phyloP scores from a whole-genome alignment of 225 moss, liverwort and hornwort genomes.

The Antitrichia curtipendula region DNA sequence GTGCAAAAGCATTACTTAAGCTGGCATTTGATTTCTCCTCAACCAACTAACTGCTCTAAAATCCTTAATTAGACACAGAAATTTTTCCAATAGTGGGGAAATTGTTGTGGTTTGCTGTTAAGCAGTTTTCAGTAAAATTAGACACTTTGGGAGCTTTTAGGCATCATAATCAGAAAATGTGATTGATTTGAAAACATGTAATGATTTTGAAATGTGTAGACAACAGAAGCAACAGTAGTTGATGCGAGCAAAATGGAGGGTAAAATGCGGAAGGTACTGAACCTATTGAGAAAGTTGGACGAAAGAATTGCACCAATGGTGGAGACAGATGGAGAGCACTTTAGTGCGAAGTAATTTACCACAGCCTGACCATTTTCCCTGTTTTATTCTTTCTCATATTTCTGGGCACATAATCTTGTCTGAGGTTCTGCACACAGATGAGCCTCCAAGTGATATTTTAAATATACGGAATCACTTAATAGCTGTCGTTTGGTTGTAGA shows the following conservation, averaged over 20 bases:
- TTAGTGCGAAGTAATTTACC: conserved; percentile 31
- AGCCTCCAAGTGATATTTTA: neutral
- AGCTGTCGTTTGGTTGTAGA: neutral
- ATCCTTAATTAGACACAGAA: neutral
- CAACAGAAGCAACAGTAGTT: conserved; percentile 8
- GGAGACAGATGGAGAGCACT: conserved; percentile 61
- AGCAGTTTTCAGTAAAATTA: neutral
- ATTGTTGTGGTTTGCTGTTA: neutral
- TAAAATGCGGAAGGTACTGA: conserved; percentile 42
- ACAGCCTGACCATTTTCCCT: neutral
- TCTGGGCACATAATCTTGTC: neutral
- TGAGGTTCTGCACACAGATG: neutral
- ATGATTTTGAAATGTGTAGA: neutral
- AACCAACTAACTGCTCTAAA: neutral
- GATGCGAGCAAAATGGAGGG: conserved; percentile 19
- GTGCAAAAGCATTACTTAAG: neutral
- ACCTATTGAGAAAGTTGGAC: conserved; percentile 51
- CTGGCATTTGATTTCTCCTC: neutral
- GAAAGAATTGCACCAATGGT: conserved; percentile 67
- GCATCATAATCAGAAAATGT: neutral
- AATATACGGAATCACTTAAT: neutral
- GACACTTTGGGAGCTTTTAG: neutral
- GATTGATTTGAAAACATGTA: neutral
- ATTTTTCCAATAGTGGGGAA: neutral
- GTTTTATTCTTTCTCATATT: neutral